Evolutionary conservation across 257 asterid species (phyloP).

Genomic region (Ilex asprella): DNA sequence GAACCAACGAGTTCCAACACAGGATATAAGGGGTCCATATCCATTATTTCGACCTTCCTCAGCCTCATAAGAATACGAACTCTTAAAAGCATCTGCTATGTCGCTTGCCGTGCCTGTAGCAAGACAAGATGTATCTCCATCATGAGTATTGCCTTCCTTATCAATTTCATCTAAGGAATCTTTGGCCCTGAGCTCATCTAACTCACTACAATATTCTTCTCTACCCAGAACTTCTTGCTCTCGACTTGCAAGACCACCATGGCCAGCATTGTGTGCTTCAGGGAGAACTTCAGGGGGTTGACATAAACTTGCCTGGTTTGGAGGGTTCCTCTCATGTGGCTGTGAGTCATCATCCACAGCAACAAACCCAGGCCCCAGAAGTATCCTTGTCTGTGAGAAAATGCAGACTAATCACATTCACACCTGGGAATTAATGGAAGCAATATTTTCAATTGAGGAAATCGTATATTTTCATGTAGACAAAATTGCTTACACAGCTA

Average conservation of each 20-base stretch:
- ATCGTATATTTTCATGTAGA: not conserved
- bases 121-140: slow-evolving; percentile 70
- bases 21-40: slow-evolving; percentile 69
- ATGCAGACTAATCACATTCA: not conserved
- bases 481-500: not conserved
- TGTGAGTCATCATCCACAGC: slow-evolving; percentile 33
- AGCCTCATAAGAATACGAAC: slow-evolving; percentile 42
- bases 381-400: slow-evolving; percentile 81
- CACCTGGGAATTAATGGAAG: not conserved
- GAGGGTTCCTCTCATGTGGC: slow-evolving; percentile 27
- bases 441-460: not conserved
- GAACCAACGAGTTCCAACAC: slow-evolving; percentile 96
- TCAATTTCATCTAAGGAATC: slow-evolving; percentile 40
- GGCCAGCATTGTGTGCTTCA: slow-evolving; percentile 14
- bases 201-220: slow-evolving; percentile 21
- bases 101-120: slow-evolving; percentile 84
- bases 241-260: slow-evolving; percentile 20
- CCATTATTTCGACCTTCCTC: slow-evolving; percentile 53
- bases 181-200: slow-evolving; percentile 24
- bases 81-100: slow-evolving; percentile 49
- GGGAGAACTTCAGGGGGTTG: slow-evolving; percentile 28
- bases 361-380: slow-evolving; percentile 51
- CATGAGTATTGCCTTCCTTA: slow-evolving; percentile 53
- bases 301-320: slow-evolving; percentile 20
- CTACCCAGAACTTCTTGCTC: slow-evolving; percentile 23